These are phyloP conservation scores for Colletotrichum melonis DNA, from an alignment of 2,329 filamentous ascomycete species.

Conservation along the genomic window DNA sequence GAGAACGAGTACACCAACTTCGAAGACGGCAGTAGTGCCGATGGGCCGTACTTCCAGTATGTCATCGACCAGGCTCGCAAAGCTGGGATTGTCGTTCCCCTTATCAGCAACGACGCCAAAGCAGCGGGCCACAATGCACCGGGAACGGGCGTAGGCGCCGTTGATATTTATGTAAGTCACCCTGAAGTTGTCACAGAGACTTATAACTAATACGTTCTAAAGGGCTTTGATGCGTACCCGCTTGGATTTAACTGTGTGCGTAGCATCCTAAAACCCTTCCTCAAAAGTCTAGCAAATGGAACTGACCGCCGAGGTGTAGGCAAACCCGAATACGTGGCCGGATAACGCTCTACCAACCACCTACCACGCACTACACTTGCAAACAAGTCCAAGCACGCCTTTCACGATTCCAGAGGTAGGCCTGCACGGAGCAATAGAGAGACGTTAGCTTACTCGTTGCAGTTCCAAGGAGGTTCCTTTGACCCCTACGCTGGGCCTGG, in stretches of 20 bases:
- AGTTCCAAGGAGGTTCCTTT: constrained; percentile 78
- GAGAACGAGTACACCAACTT: constrained; percentile 85
- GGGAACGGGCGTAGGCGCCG: constrained; percentile 59
- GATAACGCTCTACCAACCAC: constrained; percentile 47
- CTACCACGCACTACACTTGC: constrained; percentile 53
- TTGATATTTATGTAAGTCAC: constrained; percentile 53
- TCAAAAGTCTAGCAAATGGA: not conserved
- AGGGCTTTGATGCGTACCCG: constrained; percentile 70
- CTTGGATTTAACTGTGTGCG: constrained; percentile 66
- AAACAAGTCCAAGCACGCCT: constrained; percentile 71
- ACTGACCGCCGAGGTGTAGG: not conserved
- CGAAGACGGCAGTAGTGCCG: constrained; percentile 52
- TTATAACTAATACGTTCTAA: not conserved
- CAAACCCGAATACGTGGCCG: constrained; percentile 59
- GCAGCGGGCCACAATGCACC: constrained; percentile 71
- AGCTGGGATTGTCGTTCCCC: constrained; percentile 78
- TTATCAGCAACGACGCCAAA: constrained; percentile 80
- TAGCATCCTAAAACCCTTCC: not conserved
- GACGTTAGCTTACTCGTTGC: constrained; percentile 15
- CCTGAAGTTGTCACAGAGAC: too few species aligned
- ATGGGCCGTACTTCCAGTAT: constrained; percentile 76
- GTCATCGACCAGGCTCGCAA: constrained; percentile 75
- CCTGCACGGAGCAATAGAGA: constrained; percentile 31
- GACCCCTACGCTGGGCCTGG: constrained; percentile 81
- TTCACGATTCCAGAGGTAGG: constrained; percentile 68